A percentile compares a stretch with the other conserved stretches of the same genome.
Evolutionary conservation across 345 rosid species (phyloP).

Genomic region (Garcia nutans): DNA sequence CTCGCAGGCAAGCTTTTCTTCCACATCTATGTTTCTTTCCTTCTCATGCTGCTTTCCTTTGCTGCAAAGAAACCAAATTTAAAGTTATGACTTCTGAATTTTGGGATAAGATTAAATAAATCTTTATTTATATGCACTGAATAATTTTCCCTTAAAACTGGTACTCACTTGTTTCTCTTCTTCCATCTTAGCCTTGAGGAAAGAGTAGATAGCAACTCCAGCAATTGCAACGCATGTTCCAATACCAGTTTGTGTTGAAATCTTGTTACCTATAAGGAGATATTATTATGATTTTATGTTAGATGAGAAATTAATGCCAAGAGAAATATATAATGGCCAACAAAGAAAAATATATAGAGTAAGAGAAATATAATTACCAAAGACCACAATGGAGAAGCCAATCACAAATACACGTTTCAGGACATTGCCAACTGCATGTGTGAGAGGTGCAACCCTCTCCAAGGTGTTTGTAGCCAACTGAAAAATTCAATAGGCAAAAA

Average conservation of each 20-base stretch:
- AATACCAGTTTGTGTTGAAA: slow-evolving; percentile 85
- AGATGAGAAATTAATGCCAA: neutral
- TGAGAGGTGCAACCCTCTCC: slow-evolving; percentile 97
- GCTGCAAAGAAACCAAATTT: slow-evolving; percentile 36
- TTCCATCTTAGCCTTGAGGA: slow-evolving; percentile 86
- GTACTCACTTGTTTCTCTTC: slow-evolving; percentile 81
- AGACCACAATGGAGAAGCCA: slow-evolving; percentile 79
- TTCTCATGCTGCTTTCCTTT: slow-evolving; percentile 53
- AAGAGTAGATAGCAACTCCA: slow-evolving; percentile 82
- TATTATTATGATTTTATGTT: neutral
- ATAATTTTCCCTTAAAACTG: neutral
- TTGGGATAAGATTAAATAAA: neutral
- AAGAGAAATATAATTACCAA: slow-evolving; percentile 44
- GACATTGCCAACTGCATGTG: slow-evolving; percentile 98
- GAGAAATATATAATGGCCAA: neutral
- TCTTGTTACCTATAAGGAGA: slow-evolving; percentile 70
- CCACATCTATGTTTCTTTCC: slow-evolving; percentile 10
- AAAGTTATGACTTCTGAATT: neutral
- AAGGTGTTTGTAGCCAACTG: slow-evolving; percentile 96
- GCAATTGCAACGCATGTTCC: slow-evolving; percentile 86
- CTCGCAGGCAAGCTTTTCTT: slow-evolving; percentile 19
- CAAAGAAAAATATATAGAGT: neutral
- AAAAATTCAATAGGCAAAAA: slow-evolving; percentile 20
- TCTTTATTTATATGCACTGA: neutral
- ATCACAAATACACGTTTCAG: slow-evolving; percentile 96